Base-by-base conservation (phyloP, 106 monocot species). In the Allium cepa region DNA sequence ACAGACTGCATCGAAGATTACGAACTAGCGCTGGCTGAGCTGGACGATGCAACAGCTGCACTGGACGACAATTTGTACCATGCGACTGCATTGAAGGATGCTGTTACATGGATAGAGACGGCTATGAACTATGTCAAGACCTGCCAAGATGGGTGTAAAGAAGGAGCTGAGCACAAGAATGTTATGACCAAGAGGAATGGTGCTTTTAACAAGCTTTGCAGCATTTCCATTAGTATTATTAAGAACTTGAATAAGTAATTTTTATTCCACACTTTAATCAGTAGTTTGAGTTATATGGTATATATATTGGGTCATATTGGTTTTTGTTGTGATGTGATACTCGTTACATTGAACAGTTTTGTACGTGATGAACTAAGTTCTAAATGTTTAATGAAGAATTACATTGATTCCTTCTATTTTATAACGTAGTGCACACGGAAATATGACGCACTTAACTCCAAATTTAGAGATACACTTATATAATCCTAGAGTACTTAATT, bases 91-190 rank as follows among this genome's bases (percentile, higher is more conserved):
- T 9, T 9, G 11, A 5, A 18, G 60, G 10, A 60, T 8, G 77
- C 75, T 13, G 59, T 36, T 4, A 50, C 46, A 46, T 77, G 73
- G 81, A 50, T 82, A n/a, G 27, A 36, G 46, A 77, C 78, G 45
- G 84, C 87, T 10, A 51, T 79, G 17, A 63, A 67, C 0, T 79
- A 80, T 46, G 64, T 69, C 1, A 74, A 77, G 64, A 46, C 72
- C 11, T 92, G 91, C 77, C 79, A 84, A 75, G 56, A 73, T 8
- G 77, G 73, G n/a, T 92, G 84, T 69, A 66, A 72, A 55, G 17
- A 53, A 2, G 69, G 63, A 52, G 66, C 74, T 6, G 71, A 55
- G 9, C 65, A 80, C 10, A 75, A 71, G 78, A 69, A 81, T 55
- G 64, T 79, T 13, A 59, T 88, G 11, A 79, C 76, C 27, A 60